Conservation (phyloP, 1,139 yeast species). For the Scheffersomyces illinoinensis region DNA sequence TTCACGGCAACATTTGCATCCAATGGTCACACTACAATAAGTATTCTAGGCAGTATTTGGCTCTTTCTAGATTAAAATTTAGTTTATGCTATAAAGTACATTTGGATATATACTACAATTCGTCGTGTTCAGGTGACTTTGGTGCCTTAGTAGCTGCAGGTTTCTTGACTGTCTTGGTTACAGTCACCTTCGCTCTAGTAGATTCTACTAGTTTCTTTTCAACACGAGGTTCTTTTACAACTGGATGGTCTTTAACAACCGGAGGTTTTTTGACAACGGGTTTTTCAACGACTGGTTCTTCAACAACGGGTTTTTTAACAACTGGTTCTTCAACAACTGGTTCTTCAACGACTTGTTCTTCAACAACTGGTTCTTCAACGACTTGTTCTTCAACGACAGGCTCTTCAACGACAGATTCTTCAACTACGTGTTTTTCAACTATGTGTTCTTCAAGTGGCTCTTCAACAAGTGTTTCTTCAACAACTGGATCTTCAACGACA, state of each 20-base stretch:
- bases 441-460: background rate
- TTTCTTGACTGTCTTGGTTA: conserved; percentile 1
- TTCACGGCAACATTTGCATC: background rate
- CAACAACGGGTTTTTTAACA: background rate
- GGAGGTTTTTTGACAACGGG: background rate
- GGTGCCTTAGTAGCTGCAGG: conserved; percentile 1
- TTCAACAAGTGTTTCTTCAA: conserved; percentile 2
- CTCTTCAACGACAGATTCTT: background rate
- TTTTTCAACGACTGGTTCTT: background rate
- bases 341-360: background rate
- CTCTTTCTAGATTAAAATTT: background rate
- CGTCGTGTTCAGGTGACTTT: conserved; percentile 17
- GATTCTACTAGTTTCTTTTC: conserved; percentile 7
- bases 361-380: conserved; percentile 1
- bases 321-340: too few species aligned
- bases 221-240: background rate
- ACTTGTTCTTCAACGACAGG: conserved; percentile 1
- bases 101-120: conserved; percentile 12
- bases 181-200: conserved; percentile 1
- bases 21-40: background rate
- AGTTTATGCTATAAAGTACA: background rate
- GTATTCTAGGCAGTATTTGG: background rate
- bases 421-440: too few species aligned
- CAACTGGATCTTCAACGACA: conserved; percentile 2
- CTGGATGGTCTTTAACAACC: background rate